Percentiles rank a stretch among this genome's conserved stretches.
Evolutionary conservation across 768 basidiomycete species (phyloP).

Genomic region (Tylopilus subfusipes): DNA sequence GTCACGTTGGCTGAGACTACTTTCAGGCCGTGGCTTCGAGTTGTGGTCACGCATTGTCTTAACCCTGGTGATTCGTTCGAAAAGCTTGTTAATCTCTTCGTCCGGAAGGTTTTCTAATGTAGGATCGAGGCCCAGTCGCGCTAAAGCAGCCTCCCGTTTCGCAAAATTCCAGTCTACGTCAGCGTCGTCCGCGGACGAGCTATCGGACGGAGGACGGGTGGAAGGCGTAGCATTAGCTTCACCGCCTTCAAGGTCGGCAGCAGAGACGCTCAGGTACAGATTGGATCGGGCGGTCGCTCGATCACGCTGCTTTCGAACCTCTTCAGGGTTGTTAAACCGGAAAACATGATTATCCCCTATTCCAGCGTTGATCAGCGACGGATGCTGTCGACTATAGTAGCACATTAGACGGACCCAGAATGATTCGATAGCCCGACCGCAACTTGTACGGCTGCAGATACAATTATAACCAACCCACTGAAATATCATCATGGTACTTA

Average conservation of each 20-base stretch:
- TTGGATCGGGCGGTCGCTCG: slow-evolving; percentile 72
- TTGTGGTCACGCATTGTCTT: slow-evolving; percentile 84
- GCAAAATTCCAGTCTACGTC: slow-evolving; percentile 99
- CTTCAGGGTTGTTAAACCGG: slow-evolving; percentile 93
- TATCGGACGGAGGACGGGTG: slow-evolving; percentile 75
- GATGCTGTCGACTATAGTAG: background rate
- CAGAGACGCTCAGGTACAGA: slow-evolving; percentile 61
- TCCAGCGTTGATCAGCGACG: slow-evolving; percentile 5
- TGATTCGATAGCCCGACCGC: slow-evolving; percentile 92
- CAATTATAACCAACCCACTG: slow-evolving; percentile 9
- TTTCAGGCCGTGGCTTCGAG: slow-evolving; percentile 80
- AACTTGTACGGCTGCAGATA: slow-evolving; percentile 66
- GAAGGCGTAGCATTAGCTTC: slow-evolving; percentile 42
- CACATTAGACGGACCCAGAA: slow-evolving; percentile 61
- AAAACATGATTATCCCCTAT: slow-evolving; percentile 96
- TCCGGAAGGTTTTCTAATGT: slow-evolving; percentile 90
- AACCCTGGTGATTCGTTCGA: slow-evolving; percentile 91
- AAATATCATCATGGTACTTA: slow-evolving; percentile 33
- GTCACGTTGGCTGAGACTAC: slow-evolving; percentile 80
- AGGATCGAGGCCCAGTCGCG: slow-evolving; percentile 82
- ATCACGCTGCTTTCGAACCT: slow-evolving; percentile 88
- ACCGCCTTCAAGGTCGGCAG: slow-evolving; percentile 57
- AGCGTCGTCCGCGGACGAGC: slow-evolving; percentile 58
- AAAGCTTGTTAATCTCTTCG: slow-evolving; percentile 90
- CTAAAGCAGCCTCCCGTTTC: slow-evolving; percentile 88